phyloP scores from a whole-genome alignment of 2,329 filamentous ascomycete species.

The Aspergillus awamori region DNA sequence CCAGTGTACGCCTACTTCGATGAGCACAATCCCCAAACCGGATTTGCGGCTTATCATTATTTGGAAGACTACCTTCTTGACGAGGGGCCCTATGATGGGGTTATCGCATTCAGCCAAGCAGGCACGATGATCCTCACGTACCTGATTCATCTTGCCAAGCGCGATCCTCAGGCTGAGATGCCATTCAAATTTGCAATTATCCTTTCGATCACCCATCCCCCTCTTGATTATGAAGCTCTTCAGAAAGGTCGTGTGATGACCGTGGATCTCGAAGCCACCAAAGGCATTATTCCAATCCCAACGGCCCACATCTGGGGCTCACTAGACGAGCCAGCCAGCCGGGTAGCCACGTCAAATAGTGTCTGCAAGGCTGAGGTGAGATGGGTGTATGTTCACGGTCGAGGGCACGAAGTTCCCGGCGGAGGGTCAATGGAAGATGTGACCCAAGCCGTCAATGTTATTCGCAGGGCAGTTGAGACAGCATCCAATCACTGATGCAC shows the following conservation, averaged over 20 bases:
- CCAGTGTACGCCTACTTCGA: slow-evolving; percentile 15
- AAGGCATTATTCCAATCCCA: slow-evolving; percentile 12
- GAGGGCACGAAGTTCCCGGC: slow-evolving; percentile 19
- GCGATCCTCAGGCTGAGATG: neutral
- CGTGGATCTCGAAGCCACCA: neutral
- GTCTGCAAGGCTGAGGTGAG: slow-evolving; percentile 13
- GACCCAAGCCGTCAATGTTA: slow-evolving; percentile 12
- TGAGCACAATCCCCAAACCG: neutral
- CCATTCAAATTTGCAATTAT: slow-evolving; percentile 32
- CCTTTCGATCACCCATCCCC: slow-evolving; percentile 18
- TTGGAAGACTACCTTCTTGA: slow-evolving; percentile 23
- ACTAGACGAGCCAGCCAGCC: slow-evolving; percentile 1
- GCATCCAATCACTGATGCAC: neutral
- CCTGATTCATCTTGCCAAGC: slow-evolving; percentile 6
- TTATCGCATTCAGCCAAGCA: slow-evolving; percentile 33
- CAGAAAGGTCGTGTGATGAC: neutral
- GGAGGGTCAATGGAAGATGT: slow-evolving; percentile 9
- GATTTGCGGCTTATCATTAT: slow-evolving; percentile 6
- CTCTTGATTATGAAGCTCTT: slow-evolving; percentile 10
- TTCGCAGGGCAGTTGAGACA: slow-evolving; percentile 13
- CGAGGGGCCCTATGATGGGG: slow-evolving; percentile 33
- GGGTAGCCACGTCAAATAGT: slow-evolving; percentile 6
- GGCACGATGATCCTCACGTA: slow-evolving; percentile 24
- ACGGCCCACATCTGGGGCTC: slow-evolving; percentile 25
- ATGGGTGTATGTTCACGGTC: slow-evolving; percentile 18